Conservation (phyloP, 176 grass and related monocot genomes). For the Cocos nucifera region DNA sequence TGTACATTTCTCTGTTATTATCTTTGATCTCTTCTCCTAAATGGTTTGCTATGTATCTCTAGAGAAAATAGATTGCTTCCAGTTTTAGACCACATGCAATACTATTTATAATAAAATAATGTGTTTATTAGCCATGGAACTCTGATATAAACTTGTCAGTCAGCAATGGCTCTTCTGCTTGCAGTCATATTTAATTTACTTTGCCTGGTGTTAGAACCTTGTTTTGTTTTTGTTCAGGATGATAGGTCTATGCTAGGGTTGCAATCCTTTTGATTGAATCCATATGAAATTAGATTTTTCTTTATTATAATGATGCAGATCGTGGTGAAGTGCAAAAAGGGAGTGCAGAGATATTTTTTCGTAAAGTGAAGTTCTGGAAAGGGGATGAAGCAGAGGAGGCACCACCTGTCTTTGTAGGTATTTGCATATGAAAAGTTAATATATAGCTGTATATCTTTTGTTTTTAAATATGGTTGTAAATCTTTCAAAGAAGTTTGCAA, state of each 20-base stretch:
- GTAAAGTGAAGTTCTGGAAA: conserved; percentile 99
- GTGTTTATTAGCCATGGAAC: too few relatives aligned
- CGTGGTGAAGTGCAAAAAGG: conserved; percentile 93
- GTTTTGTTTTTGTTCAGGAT: conserved; percentile 4
- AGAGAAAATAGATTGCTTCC: too few relatives aligned
- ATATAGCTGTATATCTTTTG: neutral
- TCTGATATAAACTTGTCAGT: too few relatives aligned
- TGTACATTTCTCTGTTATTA: too few relatives aligned
- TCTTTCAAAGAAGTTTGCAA: too few relatives aligned
- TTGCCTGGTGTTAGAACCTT: too few relatives aligned
- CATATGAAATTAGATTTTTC: neutral
- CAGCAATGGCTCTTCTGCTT: too few relatives aligned
- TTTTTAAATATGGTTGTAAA: neutral
- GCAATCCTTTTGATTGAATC: neutral
- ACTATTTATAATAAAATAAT: too few relatives aligned
- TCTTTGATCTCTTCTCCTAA: too few relatives aligned
- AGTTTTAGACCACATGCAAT: too few relatives aligned
- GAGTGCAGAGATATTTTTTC: conserved; percentile 99
- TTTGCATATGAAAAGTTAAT: conserved; percentile 8
- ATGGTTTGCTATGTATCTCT: too few relatives aligned
- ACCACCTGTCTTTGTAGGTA: conserved; percentile 88
- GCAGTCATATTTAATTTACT: too few relatives aligned
- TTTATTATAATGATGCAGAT: conserved; percentile 39
- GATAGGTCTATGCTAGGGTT: neutral
- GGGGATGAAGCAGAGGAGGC: conserved; percentile 96